Conservation (phyloP, 768 basidiomycete genomes). For the Macrolepiota fuliginosa region DNA sequence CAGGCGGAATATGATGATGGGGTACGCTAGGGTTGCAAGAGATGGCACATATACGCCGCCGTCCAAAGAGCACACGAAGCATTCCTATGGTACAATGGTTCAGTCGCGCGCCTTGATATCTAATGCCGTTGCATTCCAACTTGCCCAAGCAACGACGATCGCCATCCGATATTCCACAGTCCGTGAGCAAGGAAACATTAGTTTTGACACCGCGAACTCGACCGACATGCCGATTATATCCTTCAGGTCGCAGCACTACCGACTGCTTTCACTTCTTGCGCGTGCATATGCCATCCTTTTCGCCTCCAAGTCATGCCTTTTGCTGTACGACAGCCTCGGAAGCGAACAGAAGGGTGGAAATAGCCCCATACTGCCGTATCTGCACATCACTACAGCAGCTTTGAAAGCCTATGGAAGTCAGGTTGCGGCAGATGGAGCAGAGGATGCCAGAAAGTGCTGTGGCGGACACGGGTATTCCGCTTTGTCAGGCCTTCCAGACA, state of each 20-base stretch:
- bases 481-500: slow-evolving; percentile 21
- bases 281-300: slow-evolving; percentile 21
- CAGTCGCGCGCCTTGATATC: slow-evolving; percentile 17
- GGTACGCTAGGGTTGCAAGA: slow-evolving; percentile 16
- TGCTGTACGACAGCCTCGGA: slow-evolving; percentile 15
- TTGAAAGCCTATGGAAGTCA: slow-evolving; percentile 24
- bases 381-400: slow-evolving; percentile 19
- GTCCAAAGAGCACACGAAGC: slow-evolving; percentile 11
- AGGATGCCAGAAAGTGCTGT: slow-evolving; percentile 25
- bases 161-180: slow-evolving; percentile 25
- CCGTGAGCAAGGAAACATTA: slow-evolving; percentile 24
- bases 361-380: slow-evolving; percentile 13
- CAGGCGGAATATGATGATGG: slow-evolving; percentile 22
- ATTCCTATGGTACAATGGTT: slow-evolving; percentile 23
- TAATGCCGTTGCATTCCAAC: slow-evolving; percentile 18
- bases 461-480: slow-evolving; percentile 24
- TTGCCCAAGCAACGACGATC: slow-evolving; percentile 23
- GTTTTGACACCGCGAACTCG: slow-evolving; percentile 12
- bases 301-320: slow-evolving; percentile 14
- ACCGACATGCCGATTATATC: slow-evolving; percentile 18
- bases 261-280: slow-evolving; percentile 18
- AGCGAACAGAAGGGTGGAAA: slow-evolving; percentile 12
- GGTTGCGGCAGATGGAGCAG: slow-evolving; percentile 20
- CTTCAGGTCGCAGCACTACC: slow-evolving; percentile 23
- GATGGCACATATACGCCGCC: slow-evolving; percentile 19